Conservation (phyloP, 495 filamentous ascomycete genomes). For the Trichocladium antarcticum region DNA sequence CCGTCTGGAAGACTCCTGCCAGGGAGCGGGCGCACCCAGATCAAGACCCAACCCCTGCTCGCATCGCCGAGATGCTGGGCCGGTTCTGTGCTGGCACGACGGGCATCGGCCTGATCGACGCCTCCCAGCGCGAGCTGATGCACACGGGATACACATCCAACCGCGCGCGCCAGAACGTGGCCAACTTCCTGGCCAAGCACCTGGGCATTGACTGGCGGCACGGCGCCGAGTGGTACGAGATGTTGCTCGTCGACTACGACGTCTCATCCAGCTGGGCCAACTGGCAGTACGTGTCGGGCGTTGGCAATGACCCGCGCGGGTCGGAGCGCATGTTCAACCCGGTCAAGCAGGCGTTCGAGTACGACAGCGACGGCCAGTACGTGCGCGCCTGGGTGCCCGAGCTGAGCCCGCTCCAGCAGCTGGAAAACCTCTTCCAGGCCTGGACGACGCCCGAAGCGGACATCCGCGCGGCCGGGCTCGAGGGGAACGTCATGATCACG, state of each 20-base stretch:
- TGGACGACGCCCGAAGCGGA: slow-evolving; percentile 46
- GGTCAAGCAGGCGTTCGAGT: slow-evolving; percentile 58
- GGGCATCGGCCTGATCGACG: slow-evolving; percentile 60
- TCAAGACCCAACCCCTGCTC: slow-evolving; percentile 24
- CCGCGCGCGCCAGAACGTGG: slow-evolving; percentile 59
- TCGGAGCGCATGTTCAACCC: slow-evolving; percentile 60
- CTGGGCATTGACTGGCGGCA: slow-evolving; percentile 64
- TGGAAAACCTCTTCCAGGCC: slow-evolving; percentile 51
- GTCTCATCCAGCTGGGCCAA: slow-evolving; percentile 63
- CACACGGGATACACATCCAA: slow-evolving; percentile 65
- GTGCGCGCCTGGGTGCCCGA: slow-evolving; percentile 57
- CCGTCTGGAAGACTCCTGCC: slow-evolving; percentile 28
- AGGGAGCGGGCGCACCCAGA: slow-evolving; percentile 12
- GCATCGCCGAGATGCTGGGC: slow-evolving; percentile 29
- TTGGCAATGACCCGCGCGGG: slow-evolving; percentile 61
- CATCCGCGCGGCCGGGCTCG: slow-evolving; percentile 41
- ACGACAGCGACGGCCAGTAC: slow-evolving; percentile 55
- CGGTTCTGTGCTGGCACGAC: slow-evolving; percentile 52
- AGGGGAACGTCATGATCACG: slow-evolving; percentile 41
- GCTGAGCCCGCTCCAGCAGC: slow-evolving; percentile 38
- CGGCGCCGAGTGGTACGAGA: slow-evolving; percentile 70
- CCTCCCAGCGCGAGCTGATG: slow-evolving; percentile 54
- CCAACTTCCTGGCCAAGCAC: slow-evolving; percentile 58
- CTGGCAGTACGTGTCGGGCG: slow-evolving; percentile 65
- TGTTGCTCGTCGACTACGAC: slow-evolving; percentile 58